Evolutionary conservation across 495 filamentous ascomycete species (phyloP).

Genomic region (Xylaria palmicola): DNA sequence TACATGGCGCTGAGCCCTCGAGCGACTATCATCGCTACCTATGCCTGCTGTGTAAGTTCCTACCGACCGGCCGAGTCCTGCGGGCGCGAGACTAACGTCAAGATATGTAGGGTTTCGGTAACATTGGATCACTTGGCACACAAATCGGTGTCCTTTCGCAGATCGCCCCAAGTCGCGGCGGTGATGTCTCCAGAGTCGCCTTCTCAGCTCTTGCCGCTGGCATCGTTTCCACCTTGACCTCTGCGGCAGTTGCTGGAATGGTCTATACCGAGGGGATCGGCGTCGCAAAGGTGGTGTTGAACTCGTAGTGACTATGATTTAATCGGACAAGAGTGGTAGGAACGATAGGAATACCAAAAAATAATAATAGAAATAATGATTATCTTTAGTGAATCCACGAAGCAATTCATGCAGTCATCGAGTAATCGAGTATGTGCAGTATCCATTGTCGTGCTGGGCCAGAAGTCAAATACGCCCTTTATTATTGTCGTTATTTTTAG

Average conservation of each 20-base stretch:
- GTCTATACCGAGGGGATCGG: constrained; percentile 33
- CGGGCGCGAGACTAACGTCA: constrained; percentile 27
- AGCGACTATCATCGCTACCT: constrained; percentile 70
- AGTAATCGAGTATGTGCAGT: too few species aligned
- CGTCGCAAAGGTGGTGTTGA: not conserved
- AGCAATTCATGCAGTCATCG: too few species aligned
- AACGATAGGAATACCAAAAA: not conserved
- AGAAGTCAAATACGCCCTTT: too few species aligned
- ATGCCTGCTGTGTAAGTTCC: constrained; percentile 56
- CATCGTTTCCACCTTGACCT: constrained; percentile 75
- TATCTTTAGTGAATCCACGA: too few species aligned
- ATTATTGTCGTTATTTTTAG: too few species aligned
- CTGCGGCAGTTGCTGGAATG: constrained; percentile 76
- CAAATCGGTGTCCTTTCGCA: constrained; percentile 85
- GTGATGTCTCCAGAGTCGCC: constrained; percentile 74
- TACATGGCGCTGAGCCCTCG: constrained; percentile 63
- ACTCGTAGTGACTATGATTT: not conserved
- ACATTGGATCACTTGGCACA: constrained; percentile 77
- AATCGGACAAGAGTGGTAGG: not conserved
- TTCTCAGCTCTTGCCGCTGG: constrained; percentile 76
- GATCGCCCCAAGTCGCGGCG: constrained; percentile 68
- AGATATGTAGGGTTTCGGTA: constrained; percentile 62
- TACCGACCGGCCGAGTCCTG: not conserved
- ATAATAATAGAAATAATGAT: not conserved
- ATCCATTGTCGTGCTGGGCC: too few species aligned